These are phyloP conservation scores for Ambrosiella xylebori DNA, from an alignment of 2,329 filamentous ascomycete genomes.

Conservation along the genomic window DNA sequence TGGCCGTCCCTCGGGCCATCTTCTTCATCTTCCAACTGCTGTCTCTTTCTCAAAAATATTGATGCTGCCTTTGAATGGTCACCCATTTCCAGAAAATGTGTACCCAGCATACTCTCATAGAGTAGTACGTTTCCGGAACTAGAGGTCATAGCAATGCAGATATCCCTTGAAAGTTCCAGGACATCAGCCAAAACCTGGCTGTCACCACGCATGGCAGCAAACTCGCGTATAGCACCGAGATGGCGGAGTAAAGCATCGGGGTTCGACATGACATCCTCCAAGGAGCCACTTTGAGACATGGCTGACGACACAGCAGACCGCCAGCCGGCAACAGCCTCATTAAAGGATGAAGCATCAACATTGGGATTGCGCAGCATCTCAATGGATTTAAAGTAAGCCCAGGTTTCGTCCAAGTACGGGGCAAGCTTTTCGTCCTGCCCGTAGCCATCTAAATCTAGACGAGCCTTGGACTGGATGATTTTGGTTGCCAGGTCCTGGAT, in stretches of 20 bases:
- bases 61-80: slow-evolving; percentile 32
- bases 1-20: slow-evolving; percentile 23
- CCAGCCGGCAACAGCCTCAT: slow-evolving; percentile 10
- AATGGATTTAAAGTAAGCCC: slow-evolving; percentile 13
- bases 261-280: slow-evolving; percentile 18
- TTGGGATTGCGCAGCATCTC: slow-evolving; percentile 8
- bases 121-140: slow-evolving; percentile 24
- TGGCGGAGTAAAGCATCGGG: slow-evolving; percentile 31
- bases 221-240: slow-evolving; percentile 33
- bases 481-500: neutral
- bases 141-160: slow-evolving; percentile 20
- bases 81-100: slow-evolving; percentile 37
- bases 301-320: slow-evolving; percentile 8
- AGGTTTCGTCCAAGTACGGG: slow-evolving; percentile 10
- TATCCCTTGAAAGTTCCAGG: slow-evolving; percentile 27
- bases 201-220: slow-evolving; percentile 34
- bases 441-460: slow-evolving; percentile 6
- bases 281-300: slow-evolving; percentile 11
- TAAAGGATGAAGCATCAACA: neutral
- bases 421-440: slow-evolving; percentile 8
- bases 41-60: slow-evolving; percentile 38
- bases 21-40: slow-evolving; percentile 28
- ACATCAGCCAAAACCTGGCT: slow-evolving; percentile 28
- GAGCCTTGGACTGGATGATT: slow-evolving; percentile 5
- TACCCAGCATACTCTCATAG: slow-evolving; percentile 30